These are phyloP conservation scores for Diddensiella caesifluorescens DNA, from an alignment of 805 yeast species.

Conservation along the genomic window DNA sequence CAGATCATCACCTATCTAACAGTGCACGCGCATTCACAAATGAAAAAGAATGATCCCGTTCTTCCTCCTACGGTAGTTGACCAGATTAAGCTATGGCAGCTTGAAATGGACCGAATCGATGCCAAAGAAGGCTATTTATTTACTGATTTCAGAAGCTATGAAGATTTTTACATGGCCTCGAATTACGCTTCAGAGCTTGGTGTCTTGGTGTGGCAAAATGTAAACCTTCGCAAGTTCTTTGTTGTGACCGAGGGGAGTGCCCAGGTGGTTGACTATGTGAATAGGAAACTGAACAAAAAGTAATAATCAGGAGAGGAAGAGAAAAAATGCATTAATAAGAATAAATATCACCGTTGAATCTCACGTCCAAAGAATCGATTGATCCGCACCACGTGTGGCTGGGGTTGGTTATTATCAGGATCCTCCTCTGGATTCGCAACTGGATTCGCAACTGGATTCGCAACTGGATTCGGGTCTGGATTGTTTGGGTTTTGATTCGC, in stretches of 20 bases:
- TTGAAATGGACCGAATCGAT: conserved; percentile 88
- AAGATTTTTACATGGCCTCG: conserved; percentile 67
- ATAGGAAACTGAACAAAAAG: conserved; percentile 38
- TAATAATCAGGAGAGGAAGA: background rate
- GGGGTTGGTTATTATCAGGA: too few relatives aligned
- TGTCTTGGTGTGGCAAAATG: conserved; percentile 82
- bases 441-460: too few relatives aligned
- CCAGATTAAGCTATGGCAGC: conserved; percentile 93
- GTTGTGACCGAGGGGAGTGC: conserved; percentile 82
- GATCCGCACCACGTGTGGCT: too few relatives aligned
- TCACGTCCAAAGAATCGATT: too few relatives aligned
- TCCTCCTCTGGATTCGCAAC: too few relatives aligned
- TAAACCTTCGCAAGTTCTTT: conserved; percentile 64
- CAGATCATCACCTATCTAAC: conserved; percentile 86
- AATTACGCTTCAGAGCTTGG: conserved; percentile 88
- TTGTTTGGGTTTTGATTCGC: background rate
- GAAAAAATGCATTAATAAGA: background rate
- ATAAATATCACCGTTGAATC: background rate
- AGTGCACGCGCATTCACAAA: conserved; percentile 90
- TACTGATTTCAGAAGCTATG: conserved; percentile 72
- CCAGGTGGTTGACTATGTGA: conserved; percentile 89
- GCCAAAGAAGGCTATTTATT: conserved; percentile 82
- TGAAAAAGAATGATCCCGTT: conserved; percentile 55
- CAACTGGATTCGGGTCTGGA: background rate
- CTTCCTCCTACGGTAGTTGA: conserved; percentile 97